Base-by-base conservation (phyloP, 2,329 filamentous ascomycete species). In the Penicillium digitatum region DNA sequence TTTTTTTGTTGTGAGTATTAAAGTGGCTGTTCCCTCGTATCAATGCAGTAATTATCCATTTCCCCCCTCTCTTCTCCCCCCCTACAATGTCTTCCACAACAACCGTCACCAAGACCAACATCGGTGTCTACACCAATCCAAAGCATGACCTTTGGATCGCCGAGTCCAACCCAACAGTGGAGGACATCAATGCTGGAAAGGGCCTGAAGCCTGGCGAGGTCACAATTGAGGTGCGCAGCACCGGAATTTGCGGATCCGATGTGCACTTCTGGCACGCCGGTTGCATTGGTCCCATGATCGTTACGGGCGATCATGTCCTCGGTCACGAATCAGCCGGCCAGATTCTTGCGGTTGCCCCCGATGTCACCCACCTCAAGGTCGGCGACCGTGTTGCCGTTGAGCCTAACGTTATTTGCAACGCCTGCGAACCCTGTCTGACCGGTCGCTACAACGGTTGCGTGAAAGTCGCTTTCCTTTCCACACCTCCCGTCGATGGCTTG, bases 221-320 rank as follows among this genome's bases (percentile, higher is more conserved):
- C 46, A 91, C 90, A 26, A 75, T 97, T 59, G 90, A 89, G 52
- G 85, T 97, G 73, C 90, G 93, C 76, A 95, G 89, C 76, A 96
- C 93, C 8, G 94, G 94, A 54, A 97, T 97, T 68, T 97, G 94
- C 80, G 93, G 93, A 55, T 95, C 90, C 57, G 92, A 96, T 74
- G 87, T 97, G 54, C 93, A 97, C 78, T 97, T 97, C 80, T 97
- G 93, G 93, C 90, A 95, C 72, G 88, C 88, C 47, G 93, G 93
- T 63, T 89, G 89, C 78, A 97, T 97, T 71, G 93, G 93, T 27
- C 92, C 92, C 64, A 96, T 96, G 92, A 87, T 96, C 60, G 93
- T 97, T 45, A 82, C 83, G 63, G 88, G 83, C 68, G 87, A 92
- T 69, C 93, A 96, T 74, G 91, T 96, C 69, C 86, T 97, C 20